phyloP scores from a whole-genome alignment of 1,284 basidiomycete genomes.

The Athelia sp. region DNA sequence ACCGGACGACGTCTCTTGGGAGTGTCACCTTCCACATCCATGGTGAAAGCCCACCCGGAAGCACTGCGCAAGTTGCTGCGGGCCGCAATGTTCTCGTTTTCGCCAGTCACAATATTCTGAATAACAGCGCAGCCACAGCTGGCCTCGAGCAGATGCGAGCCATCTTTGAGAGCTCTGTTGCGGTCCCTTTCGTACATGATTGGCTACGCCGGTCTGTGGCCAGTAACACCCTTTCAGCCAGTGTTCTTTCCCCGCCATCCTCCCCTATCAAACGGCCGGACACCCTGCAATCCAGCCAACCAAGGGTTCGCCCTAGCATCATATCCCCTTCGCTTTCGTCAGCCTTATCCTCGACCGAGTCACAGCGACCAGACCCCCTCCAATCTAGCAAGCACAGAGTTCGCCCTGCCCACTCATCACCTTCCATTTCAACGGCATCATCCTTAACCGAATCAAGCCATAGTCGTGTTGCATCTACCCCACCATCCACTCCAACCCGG shows the following conservation, averaged over 20 bases:
- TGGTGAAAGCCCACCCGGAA: background rate
- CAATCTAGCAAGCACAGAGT: too few species aligned
- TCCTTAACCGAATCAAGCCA: too few species aligned
- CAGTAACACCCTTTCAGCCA: background rate
- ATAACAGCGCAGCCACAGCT: background rate
- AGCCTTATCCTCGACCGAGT: too few species aligned
- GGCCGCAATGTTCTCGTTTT: background rate
- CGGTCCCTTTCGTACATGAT: background rate
- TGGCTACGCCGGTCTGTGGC: background rate
- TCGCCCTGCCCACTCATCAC: too few species aligned
- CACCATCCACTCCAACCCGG: too few species aligned
- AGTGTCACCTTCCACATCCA: background rate
- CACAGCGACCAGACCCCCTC: too few species aligned
- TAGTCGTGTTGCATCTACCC: too few species aligned
- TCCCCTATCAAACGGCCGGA: background rate
- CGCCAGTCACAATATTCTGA: background rate
- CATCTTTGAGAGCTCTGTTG: background rate
- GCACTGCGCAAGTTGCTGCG: background rate
- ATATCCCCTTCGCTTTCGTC: too few species aligned
- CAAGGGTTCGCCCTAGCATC: too few species aligned
- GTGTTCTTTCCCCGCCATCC: background rate
- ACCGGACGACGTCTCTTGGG: background rate
- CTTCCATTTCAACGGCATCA: too few species aligned
- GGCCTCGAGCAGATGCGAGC: background rate
- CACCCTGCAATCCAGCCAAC: too few species aligned